phyloP scores from a whole-genome alignment of 78 protist species.

The Acrasis kona region DNA sequence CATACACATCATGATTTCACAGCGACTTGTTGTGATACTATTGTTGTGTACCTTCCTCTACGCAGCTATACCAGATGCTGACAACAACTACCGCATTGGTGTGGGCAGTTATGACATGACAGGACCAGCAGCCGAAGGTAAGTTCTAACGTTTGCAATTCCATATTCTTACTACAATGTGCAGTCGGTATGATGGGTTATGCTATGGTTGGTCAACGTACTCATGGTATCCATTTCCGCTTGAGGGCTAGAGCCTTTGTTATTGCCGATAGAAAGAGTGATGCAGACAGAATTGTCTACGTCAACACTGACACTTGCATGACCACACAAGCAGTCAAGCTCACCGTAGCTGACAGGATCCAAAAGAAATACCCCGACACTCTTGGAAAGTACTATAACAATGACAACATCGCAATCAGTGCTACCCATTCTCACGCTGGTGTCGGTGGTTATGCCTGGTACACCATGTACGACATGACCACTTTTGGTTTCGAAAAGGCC shows the following conservation, averaged over 20 bases:
- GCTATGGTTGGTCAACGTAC: not conserved
- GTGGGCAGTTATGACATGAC: not conserved
- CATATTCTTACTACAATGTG: not conserved
- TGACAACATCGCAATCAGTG: constrained; percentile 44
- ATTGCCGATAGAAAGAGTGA: not conserved
- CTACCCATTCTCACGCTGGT: constrained; percentile 64
- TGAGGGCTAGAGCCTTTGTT: not conserved
- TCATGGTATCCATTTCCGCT: not conserved
- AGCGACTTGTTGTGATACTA: no score
- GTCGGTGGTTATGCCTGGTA: constrained; percentile 58
- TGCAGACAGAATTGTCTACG: not conserved
- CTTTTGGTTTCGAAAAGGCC: constrained; percentile 46
- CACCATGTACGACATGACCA: constrained; percentile 48
- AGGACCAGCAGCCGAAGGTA: not conserved
- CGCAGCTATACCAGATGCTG: no score
- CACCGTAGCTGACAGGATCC: not conserved
- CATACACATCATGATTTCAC: no score
- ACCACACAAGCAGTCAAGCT: not conserved
- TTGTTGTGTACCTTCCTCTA: no score
- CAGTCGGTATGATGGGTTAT: not conserved
- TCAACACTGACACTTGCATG: not conserved
- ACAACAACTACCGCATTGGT: not conserved
- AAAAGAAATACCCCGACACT: not conserved
- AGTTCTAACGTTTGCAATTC: not conserved
- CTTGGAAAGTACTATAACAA: not conserved